Conservation (phyloP, 176 grass and related monocot species). For the Eragrostis nindensis region DNA sequence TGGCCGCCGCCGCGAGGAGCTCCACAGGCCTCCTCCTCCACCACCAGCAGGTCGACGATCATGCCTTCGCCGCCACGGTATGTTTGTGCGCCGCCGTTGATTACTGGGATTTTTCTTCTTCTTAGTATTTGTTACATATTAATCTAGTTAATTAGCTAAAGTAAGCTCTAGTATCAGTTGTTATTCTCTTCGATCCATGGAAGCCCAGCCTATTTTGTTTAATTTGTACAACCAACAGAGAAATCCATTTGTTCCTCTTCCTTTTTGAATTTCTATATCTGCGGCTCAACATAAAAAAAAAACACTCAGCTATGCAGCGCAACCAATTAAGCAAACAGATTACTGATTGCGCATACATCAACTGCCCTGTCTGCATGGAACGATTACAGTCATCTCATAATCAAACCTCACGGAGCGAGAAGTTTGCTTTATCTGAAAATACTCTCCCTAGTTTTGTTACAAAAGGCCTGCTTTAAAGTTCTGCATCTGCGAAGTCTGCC, state of each 20-base stretch:
- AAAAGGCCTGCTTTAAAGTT: no score
- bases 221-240: background rate
- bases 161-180: no score
- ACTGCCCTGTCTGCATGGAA: no score
- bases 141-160: background rate
- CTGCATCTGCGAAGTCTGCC: no score
- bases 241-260: background rate
- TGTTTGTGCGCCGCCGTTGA: background rate
- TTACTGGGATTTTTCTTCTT: background rate
- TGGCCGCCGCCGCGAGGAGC: conserved; percentile 49
- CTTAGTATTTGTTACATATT: background rate
- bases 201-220: background rate
- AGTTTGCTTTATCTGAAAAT: no score
- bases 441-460: no score
- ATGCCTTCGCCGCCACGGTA: conserved; percentile 1
- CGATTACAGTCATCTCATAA: no score
- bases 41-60: conserved; percentile 7
- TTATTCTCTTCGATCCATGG: background rate
- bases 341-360: no score
- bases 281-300: no score
- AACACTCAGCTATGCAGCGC: no score
- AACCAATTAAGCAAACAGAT: no score
- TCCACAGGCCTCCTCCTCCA: background rate
- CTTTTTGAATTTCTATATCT: background rate
- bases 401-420: no score